Evolutionary conservation across 1,284 basidiomycete genomes (phyloP).

Genomic region (Cutaneotrichosporon sp.): DNA sequence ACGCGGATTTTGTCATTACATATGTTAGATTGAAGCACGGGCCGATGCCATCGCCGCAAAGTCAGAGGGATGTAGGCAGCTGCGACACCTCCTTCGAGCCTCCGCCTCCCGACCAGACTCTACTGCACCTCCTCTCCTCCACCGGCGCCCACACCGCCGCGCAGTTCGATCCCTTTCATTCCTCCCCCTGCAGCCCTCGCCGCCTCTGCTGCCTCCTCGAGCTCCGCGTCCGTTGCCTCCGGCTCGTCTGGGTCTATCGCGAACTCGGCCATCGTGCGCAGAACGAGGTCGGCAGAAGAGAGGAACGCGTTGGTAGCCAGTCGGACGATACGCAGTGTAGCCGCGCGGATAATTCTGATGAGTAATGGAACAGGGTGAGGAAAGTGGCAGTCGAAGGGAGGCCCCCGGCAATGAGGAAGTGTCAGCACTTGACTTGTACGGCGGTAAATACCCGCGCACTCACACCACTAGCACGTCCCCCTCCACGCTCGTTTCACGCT

Average conservation of each 20-base stretch:
- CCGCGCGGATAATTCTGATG: conserved; percentile 53
- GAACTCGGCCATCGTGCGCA: conserved; percentile 74
- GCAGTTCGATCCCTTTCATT: conserved; percentile 41
- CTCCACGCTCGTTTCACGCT: conserved; percentile 62
- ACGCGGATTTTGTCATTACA: too few relatives aligned
- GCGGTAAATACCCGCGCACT: not conserved
- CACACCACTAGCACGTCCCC: conserved; percentile 67
- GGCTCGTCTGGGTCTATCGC: conserved; percentile 35
- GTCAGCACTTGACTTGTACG: conserved; percentile 1
- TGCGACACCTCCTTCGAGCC: not conserved
- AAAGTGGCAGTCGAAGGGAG: too few relatives aligned
- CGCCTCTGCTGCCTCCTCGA: conserved; percentile 24
- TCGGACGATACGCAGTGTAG: conserved; percentile 77
- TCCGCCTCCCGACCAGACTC: not conserved
- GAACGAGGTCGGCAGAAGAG: conserved; percentile 76
- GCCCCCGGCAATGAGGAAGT: too few relatives aligned
- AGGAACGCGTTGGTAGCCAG: conserved; percentile 76
- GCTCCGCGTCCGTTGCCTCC: conserved; percentile 31
- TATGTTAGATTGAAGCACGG: too few relatives aligned
- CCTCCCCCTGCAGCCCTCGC: conserved; percentile 25
- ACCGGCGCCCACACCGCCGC: conserved; percentile 38
- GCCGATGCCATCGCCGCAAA: too few relatives aligned
- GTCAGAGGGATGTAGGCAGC: too few relatives aligned
- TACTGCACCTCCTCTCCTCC: conserved; percentile 37
- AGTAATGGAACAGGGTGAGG: not conserved